Conservation (phyloP, 2,329 filamentous ascomycete genomes). For the Exophiala sp. region DNA sequence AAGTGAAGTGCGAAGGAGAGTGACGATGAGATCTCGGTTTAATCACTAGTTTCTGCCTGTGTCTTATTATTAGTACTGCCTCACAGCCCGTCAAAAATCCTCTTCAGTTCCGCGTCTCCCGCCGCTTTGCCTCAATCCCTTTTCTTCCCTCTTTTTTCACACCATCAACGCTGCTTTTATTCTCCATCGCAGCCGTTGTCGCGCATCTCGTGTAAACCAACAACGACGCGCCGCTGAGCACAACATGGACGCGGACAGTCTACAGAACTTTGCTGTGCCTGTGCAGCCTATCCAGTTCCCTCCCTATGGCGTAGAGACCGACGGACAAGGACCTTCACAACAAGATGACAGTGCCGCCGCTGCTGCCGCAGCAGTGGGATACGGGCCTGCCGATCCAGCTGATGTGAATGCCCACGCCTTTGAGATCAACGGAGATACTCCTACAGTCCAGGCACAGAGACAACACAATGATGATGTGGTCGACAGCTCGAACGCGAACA, state of each 20-base stretch:
- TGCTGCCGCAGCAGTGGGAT: conserved; percentile 11
- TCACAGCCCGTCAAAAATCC: too few relatives aligned
- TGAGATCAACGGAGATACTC: conserved; percentile 8
- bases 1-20: too few relatives aligned
- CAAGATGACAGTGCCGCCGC: conserved; percentile 6
- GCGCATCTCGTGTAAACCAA: neutral
- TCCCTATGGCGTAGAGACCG: conserved; percentile 7
- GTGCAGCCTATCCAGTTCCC: conserved; percentile 19
- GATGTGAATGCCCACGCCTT: conserved; percentile 14
- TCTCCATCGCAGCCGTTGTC: neutral
- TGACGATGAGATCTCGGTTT: too few relatives aligned
- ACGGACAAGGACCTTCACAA: neutral
- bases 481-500: neutral
- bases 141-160: conserved; percentile 6
- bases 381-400: conserved; percentile 19
- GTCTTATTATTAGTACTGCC: too few relatives aligned
- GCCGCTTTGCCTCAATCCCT: conserved; percentile 1
- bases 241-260: conserved; percentile 16
- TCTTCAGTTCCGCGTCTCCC: neutral
- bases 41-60: too few relatives aligned
- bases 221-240: conserved; percentile 3
- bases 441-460: conserved; percentile 8
- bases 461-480: conserved; percentile 4
- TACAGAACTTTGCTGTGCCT: conserved; percentile 16
- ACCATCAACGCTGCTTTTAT: conserved; percentile 6